Percentiles rank a stretch among this genome's conserved stretches.
Conservation (phyloP, 108 stramenopile species). For the Skeletonema grethae region DNA sequence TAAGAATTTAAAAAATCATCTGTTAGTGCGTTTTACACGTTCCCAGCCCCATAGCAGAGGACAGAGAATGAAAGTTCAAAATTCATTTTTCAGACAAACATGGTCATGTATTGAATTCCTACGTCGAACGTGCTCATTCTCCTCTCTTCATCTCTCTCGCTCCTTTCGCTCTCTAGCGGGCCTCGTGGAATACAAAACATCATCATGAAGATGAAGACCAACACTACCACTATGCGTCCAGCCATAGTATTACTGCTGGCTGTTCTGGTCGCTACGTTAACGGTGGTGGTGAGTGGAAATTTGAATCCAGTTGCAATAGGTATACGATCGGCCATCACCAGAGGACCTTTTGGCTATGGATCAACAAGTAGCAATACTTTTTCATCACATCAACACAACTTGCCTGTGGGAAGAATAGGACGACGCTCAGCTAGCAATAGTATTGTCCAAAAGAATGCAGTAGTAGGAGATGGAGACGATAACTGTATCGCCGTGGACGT, state of each 20-base stretch:
- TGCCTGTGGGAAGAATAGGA: conserved; percentile 5
- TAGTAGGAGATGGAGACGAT: not conserved
- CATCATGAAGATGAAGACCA: not conserved
- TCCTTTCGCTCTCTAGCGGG: too few relatives aligned
- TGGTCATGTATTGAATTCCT: too few relatives aligned
- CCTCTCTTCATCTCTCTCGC: too few relatives aligned
- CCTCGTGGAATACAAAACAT: not conserved
- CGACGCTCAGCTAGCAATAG: not conserved
- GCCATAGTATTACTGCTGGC: not conserved
- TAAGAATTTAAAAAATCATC: too few relatives aligned
- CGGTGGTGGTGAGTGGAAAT: not conserved
- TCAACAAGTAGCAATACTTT: not conserved
- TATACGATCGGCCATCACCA: conserved; percentile 28
- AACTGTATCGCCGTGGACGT: conserved; percentile 2
- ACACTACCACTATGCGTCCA: not conserved
- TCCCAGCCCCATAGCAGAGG: too few relatives aligned
- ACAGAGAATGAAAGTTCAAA: too few relatives aligned
- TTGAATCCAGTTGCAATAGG: conserved; percentile 22
- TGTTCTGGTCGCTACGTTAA: not conserved
- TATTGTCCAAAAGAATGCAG: not conserved
- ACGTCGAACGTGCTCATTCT: too few relatives aligned
- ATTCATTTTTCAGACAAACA: too few relatives aligned
- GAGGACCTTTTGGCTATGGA: conserved; percentile 14
- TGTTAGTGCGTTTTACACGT: too few relatives aligned
- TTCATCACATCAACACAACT: conserved; percentile 5